A percentile compares a stretch with the other conserved stretches of the same genome.
These are phyloP conservation scores for Ammopiptanthus mongolicus DNA, from an alignment of 306 rosid species.

Conservation along the genomic window DNA sequence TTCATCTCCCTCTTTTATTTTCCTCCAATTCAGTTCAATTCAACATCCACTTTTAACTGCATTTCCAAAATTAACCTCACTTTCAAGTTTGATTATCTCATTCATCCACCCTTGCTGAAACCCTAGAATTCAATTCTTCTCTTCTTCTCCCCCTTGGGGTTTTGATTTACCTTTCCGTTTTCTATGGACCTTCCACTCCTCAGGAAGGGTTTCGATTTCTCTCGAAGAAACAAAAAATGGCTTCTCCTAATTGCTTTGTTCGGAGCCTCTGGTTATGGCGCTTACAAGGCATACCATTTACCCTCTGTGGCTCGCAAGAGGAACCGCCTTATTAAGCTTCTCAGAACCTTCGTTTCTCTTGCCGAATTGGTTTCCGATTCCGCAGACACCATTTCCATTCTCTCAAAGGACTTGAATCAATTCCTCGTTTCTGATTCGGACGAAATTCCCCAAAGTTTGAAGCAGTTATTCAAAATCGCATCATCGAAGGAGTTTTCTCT, in stretches of 20 bases:
- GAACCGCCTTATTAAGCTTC: slow-evolving; percentile 39
- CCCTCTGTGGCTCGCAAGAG: slow-evolving; percentile 60
- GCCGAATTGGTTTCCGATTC: slow-evolving; percentile 64
- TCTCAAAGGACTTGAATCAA: slow-evolving; percentile 61
- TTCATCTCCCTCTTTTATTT: background rate
- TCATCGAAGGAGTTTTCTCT: slow-evolving; percentile 55
- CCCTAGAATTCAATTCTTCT: background rate
- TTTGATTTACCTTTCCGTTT: background rate
- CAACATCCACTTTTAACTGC: background rate
- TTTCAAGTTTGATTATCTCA: background rate
- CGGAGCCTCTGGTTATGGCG: slow-evolving; percentile 74
- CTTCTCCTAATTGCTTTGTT: slow-evolving; percentile 48
- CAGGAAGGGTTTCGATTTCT: slow-evolving; percentile 38
- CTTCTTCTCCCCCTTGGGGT: background rate
- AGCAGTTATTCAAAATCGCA: slow-evolving; percentile 68
- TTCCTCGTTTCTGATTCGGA: slow-evolving; percentile 70
- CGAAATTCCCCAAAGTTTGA: slow-evolving; percentile 70
- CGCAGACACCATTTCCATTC: slow-evolving; percentile 46
- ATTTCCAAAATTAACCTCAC: background rate
- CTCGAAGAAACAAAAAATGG: slow-evolving; percentile 41
- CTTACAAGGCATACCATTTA: slow-evolving; percentile 50
- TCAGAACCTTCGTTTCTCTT: slow-evolving; percentile 54
- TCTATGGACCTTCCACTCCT: slow-evolving; percentile 59
- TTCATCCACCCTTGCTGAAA: background rate
- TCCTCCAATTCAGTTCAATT: background rate